These are phyloP conservation scores for Pseudomonodictys pantanalensis DNA, from an alignment of 495 filamentous ascomycete species.

Conservation along the genomic window DNA sequence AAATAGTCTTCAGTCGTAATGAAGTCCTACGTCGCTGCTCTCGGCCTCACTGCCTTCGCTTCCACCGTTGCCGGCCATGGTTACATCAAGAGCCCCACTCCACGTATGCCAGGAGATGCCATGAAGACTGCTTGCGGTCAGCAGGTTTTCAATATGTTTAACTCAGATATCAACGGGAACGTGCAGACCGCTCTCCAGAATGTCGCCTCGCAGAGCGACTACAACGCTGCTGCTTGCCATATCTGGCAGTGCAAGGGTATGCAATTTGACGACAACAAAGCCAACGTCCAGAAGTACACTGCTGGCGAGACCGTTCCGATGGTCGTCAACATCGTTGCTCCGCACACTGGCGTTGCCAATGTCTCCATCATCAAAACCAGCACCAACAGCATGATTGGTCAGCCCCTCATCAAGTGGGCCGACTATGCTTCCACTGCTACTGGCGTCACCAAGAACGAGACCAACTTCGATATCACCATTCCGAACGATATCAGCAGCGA, in stretches of 20 bases:
- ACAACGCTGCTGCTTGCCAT: constrained; percentile 59
- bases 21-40: constrained; percentile 20
- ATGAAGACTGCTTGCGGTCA: constrained; percentile 61
- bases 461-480: constrained; percentile 63
- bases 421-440: constrained; percentile 53
- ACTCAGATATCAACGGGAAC: constrained; percentile 64
- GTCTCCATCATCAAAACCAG: constrained; percentile 66
- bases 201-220: constrained; percentile 54
- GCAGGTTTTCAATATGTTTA: constrained; percentile 59
- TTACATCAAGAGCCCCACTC: constrained; percentile 56
- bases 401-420: constrained; percentile 55
- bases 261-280: constrained; percentile 68
- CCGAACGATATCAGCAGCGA: constrained; percentile 54
- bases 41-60: constrained; percentile 49
- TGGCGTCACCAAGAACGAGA: constrained; percentile 55
- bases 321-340: constrained; percentile 58
- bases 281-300: constrained; percentile 59
- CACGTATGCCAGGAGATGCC: constrained; percentile 59
- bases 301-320: constrained; percentile 60
- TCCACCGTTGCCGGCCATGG: constrained; percentile 60
- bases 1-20: constrained; percentile 4
- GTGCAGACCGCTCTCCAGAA: constrained; percentile 64
- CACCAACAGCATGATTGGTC: constrained; percentile 56
- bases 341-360: constrained; percentile 65
- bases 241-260: constrained; percentile 70